Evolutionary conservation across 2,329 filamentous ascomycete species (phyloP).

Genomic region (Albophoma yamanashiensis): DNA sequence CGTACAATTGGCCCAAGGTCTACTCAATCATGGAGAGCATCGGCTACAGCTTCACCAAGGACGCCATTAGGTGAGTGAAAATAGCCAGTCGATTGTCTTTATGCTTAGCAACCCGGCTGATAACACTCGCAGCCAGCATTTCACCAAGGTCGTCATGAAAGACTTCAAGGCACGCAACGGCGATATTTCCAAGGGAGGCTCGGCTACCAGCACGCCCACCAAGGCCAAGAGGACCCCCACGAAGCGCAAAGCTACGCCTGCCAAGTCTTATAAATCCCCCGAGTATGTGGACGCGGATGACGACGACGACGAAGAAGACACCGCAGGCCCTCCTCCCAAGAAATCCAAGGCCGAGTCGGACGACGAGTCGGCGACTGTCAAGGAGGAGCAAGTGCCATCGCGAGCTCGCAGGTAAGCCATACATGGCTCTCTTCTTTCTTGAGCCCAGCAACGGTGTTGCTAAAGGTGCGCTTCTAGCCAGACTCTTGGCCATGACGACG

Average conservation of each 20-base stretch:
- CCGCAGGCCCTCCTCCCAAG: slow-evolving; percentile 11
- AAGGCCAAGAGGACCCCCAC: slow-evolving; percentile 5
- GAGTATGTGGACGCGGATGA: slow-evolving; percentile 5
- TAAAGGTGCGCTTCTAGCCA: not conserved
- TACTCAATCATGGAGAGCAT: slow-evolving; percentile 18
- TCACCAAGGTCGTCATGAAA: slow-evolving; percentile 25
- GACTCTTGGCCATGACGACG: not conserved
- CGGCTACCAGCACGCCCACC: slow-evolving; percentile 8
- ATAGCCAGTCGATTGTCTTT: not conserved
- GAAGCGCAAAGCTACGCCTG: slow-evolving; percentile 4
- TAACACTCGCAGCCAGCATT: slow-evolving; percentile 22
- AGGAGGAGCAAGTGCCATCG: slow-evolving; percentile 4
- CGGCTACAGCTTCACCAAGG: slow-evolving; percentile 24
- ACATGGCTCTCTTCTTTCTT: too few species aligned
- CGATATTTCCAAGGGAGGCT: not conserved
- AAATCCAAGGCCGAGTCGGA: slow-evolving; percentile 18
- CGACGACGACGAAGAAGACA: not conserved
- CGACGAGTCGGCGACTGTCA: slow-evolving; percentile 5
- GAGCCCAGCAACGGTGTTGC: not conserved
- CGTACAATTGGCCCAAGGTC: slow-evolving; percentile 22
- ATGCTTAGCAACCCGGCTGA: not conserved
- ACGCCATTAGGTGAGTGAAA: slow-evolving; percentile 25
- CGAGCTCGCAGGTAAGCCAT: slow-evolving; percentile 9
- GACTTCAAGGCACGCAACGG: slow-evolving; percentile 20
- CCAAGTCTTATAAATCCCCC: not conserved